phyloP scores from a whole-genome alignment of 139 green algal genomes.

The Deuterostichococcus epilithicus region DNA sequence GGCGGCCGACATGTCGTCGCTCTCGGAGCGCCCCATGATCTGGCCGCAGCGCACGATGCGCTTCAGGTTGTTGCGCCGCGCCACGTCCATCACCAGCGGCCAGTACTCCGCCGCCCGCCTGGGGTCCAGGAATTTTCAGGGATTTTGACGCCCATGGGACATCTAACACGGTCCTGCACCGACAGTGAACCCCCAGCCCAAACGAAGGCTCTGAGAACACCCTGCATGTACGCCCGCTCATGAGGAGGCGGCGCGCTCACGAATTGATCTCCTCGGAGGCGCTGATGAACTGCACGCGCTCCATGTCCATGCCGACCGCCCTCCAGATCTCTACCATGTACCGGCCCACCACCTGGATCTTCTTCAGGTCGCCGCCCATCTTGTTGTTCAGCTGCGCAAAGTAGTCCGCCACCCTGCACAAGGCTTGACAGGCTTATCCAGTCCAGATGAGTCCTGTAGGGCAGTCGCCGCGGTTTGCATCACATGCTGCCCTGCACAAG shows the following conservation, averaged over 20 bases:
- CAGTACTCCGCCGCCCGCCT: constrained; percentile 79
- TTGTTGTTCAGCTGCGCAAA: constrained; percentile 98
- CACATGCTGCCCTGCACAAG: too few species aligned
- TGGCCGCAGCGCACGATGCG: constrained; percentile 79
- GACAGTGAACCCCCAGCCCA: too few species aligned
- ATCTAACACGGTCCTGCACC: too few species aligned
- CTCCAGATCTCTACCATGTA: constrained; percentile 99
- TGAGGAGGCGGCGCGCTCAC: background rate
- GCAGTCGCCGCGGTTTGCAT: too few species aligned
- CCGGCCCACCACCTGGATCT: constrained; percentile 93
- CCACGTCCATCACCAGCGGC: constrained; percentile 89
- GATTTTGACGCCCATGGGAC: background rate
- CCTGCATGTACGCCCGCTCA: too few species aligned
- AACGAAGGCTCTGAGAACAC: too few species aligned
- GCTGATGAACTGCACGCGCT: constrained; percentile 70
- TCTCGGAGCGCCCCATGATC: constrained; percentile 97
- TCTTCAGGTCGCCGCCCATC: constrained; percentile 98
- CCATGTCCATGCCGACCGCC: constrained; percentile 92
- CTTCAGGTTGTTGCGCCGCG: constrained; percentile 80
- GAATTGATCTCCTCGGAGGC: constrained; percentile 68
- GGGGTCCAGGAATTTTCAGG: constrained; percentile 17
- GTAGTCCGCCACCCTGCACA: constrained; percentile 81
- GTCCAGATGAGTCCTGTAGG: too few species aligned
- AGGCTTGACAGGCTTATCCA: too few species aligned
- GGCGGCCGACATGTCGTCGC: constrained; percentile 87